Conservation (phyloP, 2,329 filamentous ascomycete genomes). For the Colletotrichum shisoi region DNA sequence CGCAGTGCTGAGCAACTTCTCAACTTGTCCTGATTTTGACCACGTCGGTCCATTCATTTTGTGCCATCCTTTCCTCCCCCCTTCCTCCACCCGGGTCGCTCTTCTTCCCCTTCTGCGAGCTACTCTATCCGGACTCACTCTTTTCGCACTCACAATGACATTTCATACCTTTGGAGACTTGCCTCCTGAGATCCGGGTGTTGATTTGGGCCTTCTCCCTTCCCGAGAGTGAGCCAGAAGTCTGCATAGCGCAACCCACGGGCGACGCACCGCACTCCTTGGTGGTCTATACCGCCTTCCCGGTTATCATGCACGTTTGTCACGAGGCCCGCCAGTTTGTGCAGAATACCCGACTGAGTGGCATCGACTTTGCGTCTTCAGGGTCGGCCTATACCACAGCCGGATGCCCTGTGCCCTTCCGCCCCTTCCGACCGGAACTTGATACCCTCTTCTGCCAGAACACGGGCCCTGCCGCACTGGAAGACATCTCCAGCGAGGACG, state of each 20-base stretch:
- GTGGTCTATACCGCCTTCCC: slow-evolving; percentile 25
- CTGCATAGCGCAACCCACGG: slow-evolving; percentile 10
- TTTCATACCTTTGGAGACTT: slow-evolving; percentile 2
- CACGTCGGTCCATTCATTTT: not conserved
- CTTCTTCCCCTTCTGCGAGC: slow-evolving; percentile 1
- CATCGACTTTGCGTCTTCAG: not conserved
- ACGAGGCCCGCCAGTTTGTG: slow-evolving; percentile 18
- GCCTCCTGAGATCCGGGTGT: slow-evolving; percentile 1
- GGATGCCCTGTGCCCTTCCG: slow-evolving; percentile 3
- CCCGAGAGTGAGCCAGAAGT: slow-evolving; percentile 19
- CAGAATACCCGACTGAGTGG: slow-evolving; percentile 5
- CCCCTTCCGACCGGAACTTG: not conserved
- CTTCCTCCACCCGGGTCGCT: too few relatives aligned
- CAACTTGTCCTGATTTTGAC: not conserved
- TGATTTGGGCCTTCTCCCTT: slow-evolving; percentile 16
- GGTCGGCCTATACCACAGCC: not conserved
- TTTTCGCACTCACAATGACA: not conserved
- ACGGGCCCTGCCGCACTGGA: not conserved
- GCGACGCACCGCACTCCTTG: slow-evolving; percentile 10
- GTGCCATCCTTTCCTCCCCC: not conserved
- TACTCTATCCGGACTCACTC: not conserved
- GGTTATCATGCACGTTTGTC: slow-evolving; percentile 22
- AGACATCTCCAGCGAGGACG: slow-evolving; percentile 5
- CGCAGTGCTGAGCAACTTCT: not conserved
- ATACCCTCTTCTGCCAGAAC: slow-evolving; percentile 11